Percentiles rank a stretch among this genome's conserved stretches.
Conservation (phyloP, 192 early-diverging fungal genomes). For the Cladochytrium replicatum region DNA sequence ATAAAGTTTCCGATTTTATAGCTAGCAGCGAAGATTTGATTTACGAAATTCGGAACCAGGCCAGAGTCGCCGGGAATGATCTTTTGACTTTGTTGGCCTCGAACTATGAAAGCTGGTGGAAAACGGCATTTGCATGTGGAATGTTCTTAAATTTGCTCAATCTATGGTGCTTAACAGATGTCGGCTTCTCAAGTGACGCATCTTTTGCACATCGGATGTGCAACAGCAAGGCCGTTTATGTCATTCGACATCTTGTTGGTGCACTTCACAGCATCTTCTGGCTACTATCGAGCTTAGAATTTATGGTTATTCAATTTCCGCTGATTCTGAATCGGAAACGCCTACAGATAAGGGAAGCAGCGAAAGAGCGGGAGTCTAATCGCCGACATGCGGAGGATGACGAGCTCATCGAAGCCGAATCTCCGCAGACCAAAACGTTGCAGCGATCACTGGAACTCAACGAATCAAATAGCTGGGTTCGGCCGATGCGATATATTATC, state of each 20-base stretch:
- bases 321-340: constrained; percentile 18
- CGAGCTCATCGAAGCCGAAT: neutral
- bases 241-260: constrained; percentile 16
- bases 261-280: constrained; percentile 17
- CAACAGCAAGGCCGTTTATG: constrained; percentile 15
- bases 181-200: constrained; percentile 18
- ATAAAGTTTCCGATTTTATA: constrained; percentile 26
- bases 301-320: constrained; percentile 18
- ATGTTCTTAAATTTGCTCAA: constrained; percentile 24
- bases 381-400: neutral
- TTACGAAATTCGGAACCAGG: constrained; percentile 27
- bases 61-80: constrained; percentile 13
- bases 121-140: constrained; percentile 11
- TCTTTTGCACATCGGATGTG: too few species aligned
- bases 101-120: constrained; percentile 16
- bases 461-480: neutral
- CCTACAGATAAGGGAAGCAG: constrained; percentile 6
- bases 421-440: constrained; percentile 8
- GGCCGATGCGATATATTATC: constrained; percentile 3
- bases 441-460: constrained; percentile 3
- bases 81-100: neutral
- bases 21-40: constrained; percentile 20
- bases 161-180: constrained; percentile 22
- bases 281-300: constrained; percentile 18
- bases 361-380: neutral